phyloP scores from a whole-genome alignment of 2,329 filamentous ascomycete species.

The Aspergillus proliferans region DNA sequence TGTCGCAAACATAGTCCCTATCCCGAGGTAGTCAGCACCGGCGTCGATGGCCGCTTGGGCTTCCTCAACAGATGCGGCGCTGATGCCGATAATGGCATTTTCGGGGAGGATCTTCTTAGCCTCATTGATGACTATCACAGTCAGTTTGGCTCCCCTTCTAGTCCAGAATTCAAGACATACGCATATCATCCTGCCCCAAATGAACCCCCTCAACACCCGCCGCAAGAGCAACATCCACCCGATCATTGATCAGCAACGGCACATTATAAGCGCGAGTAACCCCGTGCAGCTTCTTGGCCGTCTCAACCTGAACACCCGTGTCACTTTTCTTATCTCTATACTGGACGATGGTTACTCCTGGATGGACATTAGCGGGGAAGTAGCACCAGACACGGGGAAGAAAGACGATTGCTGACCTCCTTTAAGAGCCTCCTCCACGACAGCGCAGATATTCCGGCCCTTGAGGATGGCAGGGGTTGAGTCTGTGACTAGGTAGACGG shows the following conservation, averaged over 20 bases:
- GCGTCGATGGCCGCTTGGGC: slow-evolving; percentile 63
- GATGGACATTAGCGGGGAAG: slow-evolving; percentile 15
- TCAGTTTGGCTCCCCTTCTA: neutral
- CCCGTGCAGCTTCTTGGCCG: slow-evolving; percentile 63
- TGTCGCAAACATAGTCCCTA: slow-evolving; percentile 85
- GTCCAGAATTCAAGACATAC: slow-evolving; percentile 38
- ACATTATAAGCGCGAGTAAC: slow-evolving; percentile 63
- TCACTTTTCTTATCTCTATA: slow-evolving; percentile 83
- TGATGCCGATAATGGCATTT: slow-evolving; percentile 80
- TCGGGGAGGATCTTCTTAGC: slow-evolving; percentile 69
- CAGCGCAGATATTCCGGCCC: slow-evolving; percentile 58
- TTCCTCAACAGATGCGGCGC: slow-evolving; percentile 68
- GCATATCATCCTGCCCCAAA: slow-evolving; percentile 89
- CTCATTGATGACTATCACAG: slow-evolving; percentile 48
- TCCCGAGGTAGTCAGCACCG: slow-evolving; percentile 85
- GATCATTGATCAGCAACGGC: slow-evolving; percentile 87
- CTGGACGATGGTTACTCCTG: slow-evolving; percentile 74
- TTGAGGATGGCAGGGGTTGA: slow-evolving; percentile 81
- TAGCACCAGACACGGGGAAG: neutral
- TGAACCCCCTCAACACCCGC: slow-evolving; percentile 88
- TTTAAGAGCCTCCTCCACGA: slow-evolving; percentile 68
- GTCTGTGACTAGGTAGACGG: slow-evolving; percentile 87
- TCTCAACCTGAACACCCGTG: slow-evolving; percentile 64
- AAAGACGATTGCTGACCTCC: slow-evolving; percentile 50
- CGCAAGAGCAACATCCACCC: slow-evolving; percentile 80